Evolutionary conservation across 768 basidiomycete species (phyloP).

Genomic region (Tricholoma matsutake): DNA sequence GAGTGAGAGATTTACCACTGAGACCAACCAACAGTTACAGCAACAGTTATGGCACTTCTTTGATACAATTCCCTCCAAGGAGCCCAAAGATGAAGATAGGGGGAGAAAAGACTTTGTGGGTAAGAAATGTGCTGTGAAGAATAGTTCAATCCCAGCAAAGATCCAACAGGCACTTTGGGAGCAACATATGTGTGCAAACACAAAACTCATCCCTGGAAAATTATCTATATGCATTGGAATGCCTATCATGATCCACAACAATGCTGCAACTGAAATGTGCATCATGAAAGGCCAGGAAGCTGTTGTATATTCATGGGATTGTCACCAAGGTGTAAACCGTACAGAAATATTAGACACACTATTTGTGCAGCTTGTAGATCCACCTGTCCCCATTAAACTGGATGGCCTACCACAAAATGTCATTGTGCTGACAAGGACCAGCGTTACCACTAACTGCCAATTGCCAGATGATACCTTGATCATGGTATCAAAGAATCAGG

Average conservation of each 20-base stretch:
- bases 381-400: no score
- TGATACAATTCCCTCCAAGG: not conserved
- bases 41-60: constrained; percentile 29
- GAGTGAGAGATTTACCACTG: constrained; percentile 25
- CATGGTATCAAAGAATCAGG: not conserved
- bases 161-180: not conserved
- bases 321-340: not conserved
- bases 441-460: not conserved
- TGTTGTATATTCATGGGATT: constrained; percentile 20
- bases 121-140: no score
- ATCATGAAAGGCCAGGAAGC: constrained; percentile 2
- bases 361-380: no score
- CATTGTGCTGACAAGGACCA: not conserved
- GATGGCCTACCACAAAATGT: no score
- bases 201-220: constrained; percentile 26
- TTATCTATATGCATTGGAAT: not conserved
- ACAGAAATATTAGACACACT: not conserved
- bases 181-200: no score
- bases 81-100: not conserved
- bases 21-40: constrained; percentile 20
- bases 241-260: no score
- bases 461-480: constrained; percentile 1
- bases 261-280: not conserved
- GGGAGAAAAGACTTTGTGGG: not conserved
- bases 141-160: no score